These are phyloP conservation scores for Penicillium concentricum DNA, from an alignment of 2,329 filamentous ascomycete species.

Conservation along the genomic window DNA sequence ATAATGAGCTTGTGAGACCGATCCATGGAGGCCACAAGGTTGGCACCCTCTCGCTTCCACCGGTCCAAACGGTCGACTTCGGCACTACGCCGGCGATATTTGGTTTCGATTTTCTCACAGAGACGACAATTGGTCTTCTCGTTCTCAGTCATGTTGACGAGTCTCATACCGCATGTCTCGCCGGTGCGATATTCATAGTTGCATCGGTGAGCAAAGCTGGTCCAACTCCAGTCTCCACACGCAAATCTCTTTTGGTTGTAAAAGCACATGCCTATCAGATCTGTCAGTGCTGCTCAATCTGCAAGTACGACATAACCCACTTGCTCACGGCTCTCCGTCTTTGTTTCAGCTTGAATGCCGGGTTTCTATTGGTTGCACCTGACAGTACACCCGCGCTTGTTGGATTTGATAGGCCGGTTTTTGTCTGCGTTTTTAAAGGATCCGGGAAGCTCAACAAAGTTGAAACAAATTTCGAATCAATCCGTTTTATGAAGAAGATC, in stretches of 20 bases:
- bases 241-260: conserved; percentile 84
- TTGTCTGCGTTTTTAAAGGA: conserved; percentile 23
- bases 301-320: conserved; percentile 33
- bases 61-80: conserved; percentile 72
- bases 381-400: conserved; percentile 25
- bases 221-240: conserved; percentile 94
- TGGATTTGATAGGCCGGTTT: conserved; percentile 37
- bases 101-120: conserved; percentile 87
- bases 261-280: conserved; percentile 74
- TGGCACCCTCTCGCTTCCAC: conserved; percentile 70
- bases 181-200: conserved; percentile 92
- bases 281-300: conserved; percentile 29
- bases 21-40: conserved; percentile 59
- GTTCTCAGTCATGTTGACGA: conserved; percentile 72
- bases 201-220: conserved; percentile 88
- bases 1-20: conserved; percentile 72
- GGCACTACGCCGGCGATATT: conserved; percentile 70
- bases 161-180: conserved; percentile 92
- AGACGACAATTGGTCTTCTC: conserved; percentile 70
- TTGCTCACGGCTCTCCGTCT: conserved; percentile 27
- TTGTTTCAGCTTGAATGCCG: conserved; percentile 35
- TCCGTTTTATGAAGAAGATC: conserved; percentile 23
- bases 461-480: conserved; percentile 25
- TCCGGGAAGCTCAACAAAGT: conserved; percentile 9
- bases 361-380: conserved; percentile 33